Conservation (phyloP, 331 rosid species). For the Rosa hybrid region DNA sequence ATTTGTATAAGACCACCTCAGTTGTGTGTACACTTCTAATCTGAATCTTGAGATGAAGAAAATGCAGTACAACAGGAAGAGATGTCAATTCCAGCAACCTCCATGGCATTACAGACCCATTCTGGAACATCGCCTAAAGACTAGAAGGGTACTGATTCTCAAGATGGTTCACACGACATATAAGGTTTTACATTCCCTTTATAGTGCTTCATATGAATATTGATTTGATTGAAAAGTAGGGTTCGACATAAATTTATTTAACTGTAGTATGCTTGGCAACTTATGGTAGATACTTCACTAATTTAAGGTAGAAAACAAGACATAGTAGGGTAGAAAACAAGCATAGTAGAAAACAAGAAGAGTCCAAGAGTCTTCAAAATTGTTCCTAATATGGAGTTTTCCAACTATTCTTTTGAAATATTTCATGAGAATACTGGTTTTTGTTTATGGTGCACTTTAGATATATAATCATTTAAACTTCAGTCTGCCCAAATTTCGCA, state of each 20-base stretch:
- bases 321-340: background rate
- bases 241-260: background rate
- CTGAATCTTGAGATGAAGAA: constrained; percentile 31
- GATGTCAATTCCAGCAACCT: constrained; percentile 90
- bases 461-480: background rate
- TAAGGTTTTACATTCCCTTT: background rate
- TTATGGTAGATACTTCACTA: background rate
- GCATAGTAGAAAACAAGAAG: background rate
- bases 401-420: background rate
- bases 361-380: background rate
- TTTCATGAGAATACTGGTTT: background rate
- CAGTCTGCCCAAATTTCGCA: background rate
- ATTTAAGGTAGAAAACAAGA: background rate
- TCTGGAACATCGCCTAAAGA: constrained; percentile 71
- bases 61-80: constrained; percentile 73
- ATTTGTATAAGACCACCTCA: constrained; percentile 14
- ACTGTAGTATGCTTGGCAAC: background rate
- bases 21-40: constrained; percentile 1
- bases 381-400: background rate
- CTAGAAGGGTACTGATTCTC: background rate
- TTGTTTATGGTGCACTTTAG: background rate
- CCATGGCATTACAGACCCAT: constrained; percentile 98
- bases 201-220: background rate
- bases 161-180: background rate
- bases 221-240: background rate